Percentiles rank a stretch among this genome's conserved stretches.
Conservation (phyloP, 208 protist genomes). For the Borovskyia barvae region DNA sequence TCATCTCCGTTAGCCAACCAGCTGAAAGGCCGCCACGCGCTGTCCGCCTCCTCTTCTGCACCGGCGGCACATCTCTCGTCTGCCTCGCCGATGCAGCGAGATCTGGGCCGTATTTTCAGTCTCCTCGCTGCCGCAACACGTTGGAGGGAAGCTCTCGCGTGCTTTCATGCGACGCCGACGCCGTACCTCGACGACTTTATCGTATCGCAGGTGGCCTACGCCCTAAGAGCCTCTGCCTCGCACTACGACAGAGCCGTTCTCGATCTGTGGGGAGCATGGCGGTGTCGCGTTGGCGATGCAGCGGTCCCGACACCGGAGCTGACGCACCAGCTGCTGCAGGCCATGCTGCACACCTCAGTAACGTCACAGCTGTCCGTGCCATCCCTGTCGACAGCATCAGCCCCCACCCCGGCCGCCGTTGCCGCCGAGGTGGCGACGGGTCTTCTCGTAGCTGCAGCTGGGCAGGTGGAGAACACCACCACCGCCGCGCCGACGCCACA, state of each 20-base stretch:
- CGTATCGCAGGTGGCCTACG: constrained; percentile 52
- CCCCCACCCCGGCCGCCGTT: not conserved
- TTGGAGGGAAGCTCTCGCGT: constrained; percentile 45
- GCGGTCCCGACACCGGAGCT: constrained; percentile 47
- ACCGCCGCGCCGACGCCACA: constrained; percentile 14
- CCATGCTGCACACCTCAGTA: constrained; percentile 36
- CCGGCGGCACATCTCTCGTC: no score
- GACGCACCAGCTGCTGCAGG: constrained; percentile 43
- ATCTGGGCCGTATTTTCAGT: constrained; percentile 42
- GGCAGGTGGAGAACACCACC: not conserved
- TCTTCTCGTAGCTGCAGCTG: constrained; percentile 11
- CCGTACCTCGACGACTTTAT: constrained; percentile 50
- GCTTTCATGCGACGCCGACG: constrained; percentile 32
- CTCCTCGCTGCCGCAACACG: constrained; percentile 46
- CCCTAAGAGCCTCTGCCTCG: constrained; percentile 21
- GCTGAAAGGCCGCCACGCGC: no score
- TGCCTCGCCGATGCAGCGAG: no score
- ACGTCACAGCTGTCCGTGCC: constrained; percentile 16
- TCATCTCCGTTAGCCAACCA: no score
- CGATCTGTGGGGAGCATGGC: constrained; percentile 68
- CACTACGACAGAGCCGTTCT: constrained; percentile 30
- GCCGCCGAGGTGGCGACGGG: constrained; percentile 10
- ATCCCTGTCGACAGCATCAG: constrained; percentile 13
- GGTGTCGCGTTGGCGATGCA: constrained; percentile 46
- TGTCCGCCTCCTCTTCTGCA: no score